These are phyloP conservation scores for Talinum fruticosum DNA, from an alignment of 148 eudicot species.

Conservation along the genomic window DNA sequence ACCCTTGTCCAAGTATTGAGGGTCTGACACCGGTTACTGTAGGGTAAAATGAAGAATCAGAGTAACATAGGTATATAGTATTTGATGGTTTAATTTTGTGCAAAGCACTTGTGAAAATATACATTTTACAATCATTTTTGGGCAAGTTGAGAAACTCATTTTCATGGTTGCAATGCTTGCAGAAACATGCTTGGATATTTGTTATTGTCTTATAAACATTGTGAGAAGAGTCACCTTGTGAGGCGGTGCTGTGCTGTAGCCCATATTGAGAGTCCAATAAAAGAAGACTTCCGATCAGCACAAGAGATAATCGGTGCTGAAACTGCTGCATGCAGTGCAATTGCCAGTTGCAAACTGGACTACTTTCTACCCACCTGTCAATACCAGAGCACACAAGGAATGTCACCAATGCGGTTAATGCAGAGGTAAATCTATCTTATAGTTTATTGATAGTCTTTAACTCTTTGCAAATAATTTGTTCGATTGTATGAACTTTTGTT, in stretches of 20 bases:
- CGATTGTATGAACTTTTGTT: neutral
- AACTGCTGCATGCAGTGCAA: constrained; percentile 68
- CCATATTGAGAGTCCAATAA: constrained; percentile 36
- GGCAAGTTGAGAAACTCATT: neutral
- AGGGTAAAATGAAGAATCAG: too few species aligned
- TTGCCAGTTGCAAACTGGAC: constrained; percentile 26
- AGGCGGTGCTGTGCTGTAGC: constrained; percentile 47
- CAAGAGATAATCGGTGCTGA: constrained; percentile 73
- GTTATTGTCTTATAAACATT: constrained; percentile 50
- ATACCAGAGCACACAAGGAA: constrained; percentile 33
- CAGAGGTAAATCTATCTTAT: constrained; percentile 48
- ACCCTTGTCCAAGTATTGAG: too few species aligned
- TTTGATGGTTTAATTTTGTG: too few species aligned
- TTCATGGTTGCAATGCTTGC: constrained; percentile 24
- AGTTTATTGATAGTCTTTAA: neutral
- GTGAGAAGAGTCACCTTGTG: constrained; percentile 49
- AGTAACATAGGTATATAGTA: too few species aligned
- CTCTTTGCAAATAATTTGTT: neutral
- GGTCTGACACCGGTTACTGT: too few species aligned
- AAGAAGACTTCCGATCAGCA: constrained; percentile 56
- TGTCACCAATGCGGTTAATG: constrained; percentile 40
- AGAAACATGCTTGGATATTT: constrained; percentile 82
- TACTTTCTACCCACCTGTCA: constrained; percentile 55
- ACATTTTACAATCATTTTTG: neutral
- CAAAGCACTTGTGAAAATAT: too few species aligned